Evolutionary conservation across 805 yeast genomes (phyloP), one percentile per base, ranked within the genome.

Genomic region (Ogataea naganishii): DNA sequence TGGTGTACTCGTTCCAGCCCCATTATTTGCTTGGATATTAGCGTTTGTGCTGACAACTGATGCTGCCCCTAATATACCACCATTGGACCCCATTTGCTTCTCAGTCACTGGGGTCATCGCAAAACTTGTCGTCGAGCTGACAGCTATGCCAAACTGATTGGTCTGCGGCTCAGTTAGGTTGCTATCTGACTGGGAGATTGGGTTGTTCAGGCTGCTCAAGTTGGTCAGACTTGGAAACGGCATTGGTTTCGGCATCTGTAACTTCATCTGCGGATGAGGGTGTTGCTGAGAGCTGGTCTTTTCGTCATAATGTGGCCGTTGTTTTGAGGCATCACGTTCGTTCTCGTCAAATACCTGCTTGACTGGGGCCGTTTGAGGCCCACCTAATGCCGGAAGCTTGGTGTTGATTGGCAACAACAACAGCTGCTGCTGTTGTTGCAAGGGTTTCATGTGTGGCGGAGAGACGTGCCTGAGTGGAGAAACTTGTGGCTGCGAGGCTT

Each of bases 71-170:
- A 38, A 18, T 4, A 39, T 33, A 4, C 40, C 41, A 10, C 36
- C 37, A 9, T 30, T 37, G 5, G 27, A 15, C 16, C 30, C 29
- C 24, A 33, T 20, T 18, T 31, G 36, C 29, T 62, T 75, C 41
- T 82, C 94, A 3, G 83, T 68, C 4, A 81, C 74, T 2, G 92
- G 94, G 0, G 94, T 82, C 92, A 82, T 81, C 0, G 83, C 72
- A 42, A 75, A 58, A 69, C 49, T 54, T 6, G 66, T 59, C 3
- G 69, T 62, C 19, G 64, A 66, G 11, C 68, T 53, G 1, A 75
- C 67, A 47, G 74, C 66, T 43, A 75, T 63, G 29, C 88, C 82
- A 62, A 76, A 75, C 45, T 81, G 82, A 49, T 80, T 75, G 25
- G 78, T 67, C 30, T 49, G 54, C 26, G 48, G 49, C 32, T 39